Evolutionary conservation across 768 basidiomycete genomes (phyloP), one percentile per base, ranked within the genome.

Genomic region (Neoboletus brunneissimus): DNA sequence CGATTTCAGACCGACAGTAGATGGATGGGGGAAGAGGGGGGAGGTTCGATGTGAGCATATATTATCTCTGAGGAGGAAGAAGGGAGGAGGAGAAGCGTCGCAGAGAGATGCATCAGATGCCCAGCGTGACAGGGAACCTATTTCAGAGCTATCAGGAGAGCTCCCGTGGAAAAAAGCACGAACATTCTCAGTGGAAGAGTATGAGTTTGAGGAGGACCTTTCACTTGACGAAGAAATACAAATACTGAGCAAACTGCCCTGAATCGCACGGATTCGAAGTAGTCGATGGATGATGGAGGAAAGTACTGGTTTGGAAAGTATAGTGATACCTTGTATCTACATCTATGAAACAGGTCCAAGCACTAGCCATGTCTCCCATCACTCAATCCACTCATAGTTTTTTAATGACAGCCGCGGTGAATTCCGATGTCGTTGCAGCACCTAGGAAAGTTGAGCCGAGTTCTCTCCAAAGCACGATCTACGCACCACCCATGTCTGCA

Each of bases 401-500:
- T 74, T 88, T 83, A 76, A 98, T 94, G 70, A 99, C 81, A 44
- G 90, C 95, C 47, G 86, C 79, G 38, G 97, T 99, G 77, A 99
- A 94, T 67, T 98, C 96, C 29, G 91, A 92, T 55, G 96, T 99
- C 29, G 89, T 91, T 44, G 92, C 84, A 59, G 88, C 85, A 54
- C 94, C 92, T 91, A 57, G 12, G 23, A 54, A 35, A 35, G 52
- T 56, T 61, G 53, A 67, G 34, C 35, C 47, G 31, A 44, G 53
- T 47, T 41, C 48, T 40, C 9, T 27, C 32, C 35, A 22, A 27
- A 35, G 29, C 25, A 13, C 12, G 25, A 31, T 54, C 55, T 15
- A 79, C 85, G 74, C 75, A 90, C 94, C 95, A 56, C 90, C 90
- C 89, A 98, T 91, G 67, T 99, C 96, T 56, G 91, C 87, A 32